phyloP scores from a whole-genome alignment of 164 flowering plant genomes.

The Liriodendron chinense region DNA sequence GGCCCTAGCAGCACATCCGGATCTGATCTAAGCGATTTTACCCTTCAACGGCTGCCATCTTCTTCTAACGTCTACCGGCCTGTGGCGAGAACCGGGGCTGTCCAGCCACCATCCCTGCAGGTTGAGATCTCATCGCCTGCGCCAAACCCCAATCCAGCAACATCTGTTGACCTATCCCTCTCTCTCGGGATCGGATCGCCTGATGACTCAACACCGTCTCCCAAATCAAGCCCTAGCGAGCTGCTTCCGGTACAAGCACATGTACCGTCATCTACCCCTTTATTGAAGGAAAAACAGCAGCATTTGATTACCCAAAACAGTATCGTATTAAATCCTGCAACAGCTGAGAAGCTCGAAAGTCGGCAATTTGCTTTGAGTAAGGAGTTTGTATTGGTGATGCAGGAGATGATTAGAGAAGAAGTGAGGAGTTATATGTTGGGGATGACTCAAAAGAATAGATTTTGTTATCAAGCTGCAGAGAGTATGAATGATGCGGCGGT shows the following conservation, averaged over 20 bases:
- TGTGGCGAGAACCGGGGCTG: slow-evolving; percentile 1
- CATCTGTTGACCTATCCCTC: slow-evolving; percentile 61
- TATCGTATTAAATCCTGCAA: too few species aligned
- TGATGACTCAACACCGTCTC: not conserved
- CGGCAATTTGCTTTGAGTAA: slow-evolving; percentile 26
- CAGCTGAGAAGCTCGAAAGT: not conserved
- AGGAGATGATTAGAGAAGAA: slow-evolving; percentile 84
- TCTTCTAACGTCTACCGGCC: slow-evolving; percentile 9
- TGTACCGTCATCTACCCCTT: too few species aligned
- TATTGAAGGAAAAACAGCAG: not conserved
- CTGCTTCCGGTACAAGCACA: too few species aligned
- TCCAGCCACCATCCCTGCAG: not conserved
- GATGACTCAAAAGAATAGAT: slow-evolving; percentile 36
- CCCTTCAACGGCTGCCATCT: slow-evolving; percentile 19
- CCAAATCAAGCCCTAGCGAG: slow-evolving; percentile 5
- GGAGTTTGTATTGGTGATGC: slow-evolving; percentile 73
- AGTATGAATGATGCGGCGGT: slow-evolving; percentile 54
- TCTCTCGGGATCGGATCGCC: slow-evolving; percentile 46
- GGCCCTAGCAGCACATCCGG: slow-evolving; percentile 64
- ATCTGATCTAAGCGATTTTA: slow-evolving; percentile 76
- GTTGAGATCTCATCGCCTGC: not conserved
- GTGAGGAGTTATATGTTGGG: slow-evolving; percentile 82
- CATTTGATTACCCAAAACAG: not conserved
- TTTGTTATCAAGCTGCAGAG: slow-evolving; percentile 16
- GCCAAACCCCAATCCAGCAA: slow-evolving; percentile 27